Evolutionary conservation across 1,139 yeast species (phyloP).

Genomic region (Torulaspora pretoriensis): DNA sequence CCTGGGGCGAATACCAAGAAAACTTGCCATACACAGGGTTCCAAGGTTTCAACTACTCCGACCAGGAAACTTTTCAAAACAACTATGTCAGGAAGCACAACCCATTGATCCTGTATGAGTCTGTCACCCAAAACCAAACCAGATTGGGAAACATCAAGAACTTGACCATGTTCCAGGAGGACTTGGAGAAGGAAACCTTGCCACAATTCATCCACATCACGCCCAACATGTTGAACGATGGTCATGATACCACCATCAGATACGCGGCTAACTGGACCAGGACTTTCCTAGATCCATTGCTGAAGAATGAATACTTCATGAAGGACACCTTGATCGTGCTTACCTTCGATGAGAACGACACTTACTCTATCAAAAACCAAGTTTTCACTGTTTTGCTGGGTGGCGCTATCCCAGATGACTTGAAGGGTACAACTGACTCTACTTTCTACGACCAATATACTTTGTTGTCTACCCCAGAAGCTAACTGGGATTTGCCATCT

Average conservation of each 20-base stretch:
- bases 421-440: conserved; percentile 41
- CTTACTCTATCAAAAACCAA: conserved; percentile 41
- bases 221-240: conserved; percentile 50
- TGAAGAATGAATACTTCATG: conserved; percentile 43
- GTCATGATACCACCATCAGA: conserved; percentile 44
- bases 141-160: conserved; percentile 44
- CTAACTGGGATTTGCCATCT: conserved; percentile 45
- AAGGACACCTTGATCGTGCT: conserved; percentile 42
- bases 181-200: conserved; percentile 38
- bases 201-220: conserved; percentile 50
- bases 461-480: conserved; percentile 44
- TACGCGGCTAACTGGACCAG: conserved; percentile 45
- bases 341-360: conserved; percentile 48
- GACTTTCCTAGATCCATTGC: conserved; percentile 42
- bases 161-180: conserved; percentile 42
- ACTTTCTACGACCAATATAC: conserved; percentile 50
- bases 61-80: conserved; percentile 42
- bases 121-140: conserved; percentile 35
- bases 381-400: conserved; percentile 43
- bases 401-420: conserved; percentile 42
- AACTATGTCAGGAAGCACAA: conserved; percentile 50
- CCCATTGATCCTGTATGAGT: conserved; percentile 43
- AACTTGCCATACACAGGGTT: conserved; percentile 48
- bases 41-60: conserved; percentile 43
- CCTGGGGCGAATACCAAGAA: conserved; percentile 51